Evolutionary conservation across 2,329 filamentous ascomycete genomes (phyloP).

Genomic region (Colletotrichum eleusines): DNA sequence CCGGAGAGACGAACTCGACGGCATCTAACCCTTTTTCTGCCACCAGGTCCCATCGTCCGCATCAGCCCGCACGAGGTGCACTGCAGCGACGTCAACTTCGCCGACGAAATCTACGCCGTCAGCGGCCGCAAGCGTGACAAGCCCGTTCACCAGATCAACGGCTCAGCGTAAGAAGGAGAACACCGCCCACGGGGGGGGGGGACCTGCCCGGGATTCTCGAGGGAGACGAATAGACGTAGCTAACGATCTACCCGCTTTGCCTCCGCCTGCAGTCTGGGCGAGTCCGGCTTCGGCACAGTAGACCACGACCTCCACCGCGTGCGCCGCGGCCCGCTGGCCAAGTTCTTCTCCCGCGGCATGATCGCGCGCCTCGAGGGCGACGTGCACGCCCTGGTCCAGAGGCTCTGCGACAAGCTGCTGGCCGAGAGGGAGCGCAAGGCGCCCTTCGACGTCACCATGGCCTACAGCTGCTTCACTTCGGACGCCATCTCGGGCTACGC

Average conservation of each 20-base stretch:
- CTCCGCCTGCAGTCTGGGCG: constrained; percentile 34
- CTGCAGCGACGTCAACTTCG: constrained; percentile 51
- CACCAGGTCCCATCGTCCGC: constrained; percentile 52
- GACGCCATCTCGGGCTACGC: constrained; percentile 55
- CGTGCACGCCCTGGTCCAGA: constrained; percentile 46
- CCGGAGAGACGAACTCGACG: not conserved
- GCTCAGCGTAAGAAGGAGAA: constrained; percentile 32
- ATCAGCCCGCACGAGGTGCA: constrained; percentile 57
- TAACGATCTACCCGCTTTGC: constrained; percentile 14
- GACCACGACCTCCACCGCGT: constrained; percentile 48
- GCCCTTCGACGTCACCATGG: constrained; percentile 51
- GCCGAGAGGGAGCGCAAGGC: constrained; percentile 41
- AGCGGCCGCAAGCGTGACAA: constrained; percentile 42
- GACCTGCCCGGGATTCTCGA: not conserved
- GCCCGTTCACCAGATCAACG: constrained; percentile 42
- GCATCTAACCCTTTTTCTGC: not conserved
- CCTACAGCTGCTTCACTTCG: constrained; percentile 55
- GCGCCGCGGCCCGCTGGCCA: constrained; percentile 46
- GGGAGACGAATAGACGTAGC: not conserved
- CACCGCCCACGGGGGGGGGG: too few relatives aligned
- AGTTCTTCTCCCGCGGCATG: constrained; percentile 50
- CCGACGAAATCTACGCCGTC: constrained; percentile 55
- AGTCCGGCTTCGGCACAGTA: constrained; percentile 44
- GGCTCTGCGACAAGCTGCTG: constrained; percentile 50
- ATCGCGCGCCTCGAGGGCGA: constrained; percentile 49